Evolutionary conservation across 441 rosid genomes (phyloP).

Genomic region (Adansonia grandidieri): DNA sequence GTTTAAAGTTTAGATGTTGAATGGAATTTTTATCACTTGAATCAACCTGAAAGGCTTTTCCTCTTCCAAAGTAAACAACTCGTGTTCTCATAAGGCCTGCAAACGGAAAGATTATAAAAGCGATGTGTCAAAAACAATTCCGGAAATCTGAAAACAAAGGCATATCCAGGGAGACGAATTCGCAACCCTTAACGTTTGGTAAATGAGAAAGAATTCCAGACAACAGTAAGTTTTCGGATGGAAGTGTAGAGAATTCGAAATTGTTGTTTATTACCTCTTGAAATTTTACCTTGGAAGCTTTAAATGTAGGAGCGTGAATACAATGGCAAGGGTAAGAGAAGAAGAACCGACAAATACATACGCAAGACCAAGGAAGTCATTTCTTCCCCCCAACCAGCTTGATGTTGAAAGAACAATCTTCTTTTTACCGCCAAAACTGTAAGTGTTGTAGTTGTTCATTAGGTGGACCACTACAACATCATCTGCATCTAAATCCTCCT

Average conservation of each 20-base stretch:
- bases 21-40: not conserved
- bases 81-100: slow-evolving; percentile 61
- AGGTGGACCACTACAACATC: slow-evolving; percentile 55
- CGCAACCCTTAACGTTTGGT: not conserved
- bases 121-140: not conserved
- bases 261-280: slow-evolving; percentile 17
- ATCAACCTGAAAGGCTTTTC: slow-evolving; percentile 51
- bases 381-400: slow-evolving; percentile 84
- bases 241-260: slow-evolving; percentile 17
- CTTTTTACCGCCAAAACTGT: slow-evolving; percentile 84
- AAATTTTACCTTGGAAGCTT: slow-evolving; percentile 53
- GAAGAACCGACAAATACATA: slow-evolving; percentile 68
- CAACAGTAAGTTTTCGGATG: not conserved
- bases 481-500: slow-evolving; percentile 69
- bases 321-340: slow-evolving; percentile 55
- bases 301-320: slow-evolving; percentile 71
- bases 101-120: slow-evolving; percentile 16
- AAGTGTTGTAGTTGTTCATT: slow-evolving; percentile 87
- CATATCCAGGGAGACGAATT: not conserved
- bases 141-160: not conserved
- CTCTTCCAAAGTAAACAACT: slow-evolving; percentile 54
- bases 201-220: not conserved
- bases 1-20: not conserved
- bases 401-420: slow-evolving; percentile 75
- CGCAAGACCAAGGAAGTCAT: slow-evolving; percentile 74